These are phyloP conservation scores for Apiospora hydei DNA, from an alignment of 2,329 filamentous ascomycete species.

Conservation along the genomic window DNA sequence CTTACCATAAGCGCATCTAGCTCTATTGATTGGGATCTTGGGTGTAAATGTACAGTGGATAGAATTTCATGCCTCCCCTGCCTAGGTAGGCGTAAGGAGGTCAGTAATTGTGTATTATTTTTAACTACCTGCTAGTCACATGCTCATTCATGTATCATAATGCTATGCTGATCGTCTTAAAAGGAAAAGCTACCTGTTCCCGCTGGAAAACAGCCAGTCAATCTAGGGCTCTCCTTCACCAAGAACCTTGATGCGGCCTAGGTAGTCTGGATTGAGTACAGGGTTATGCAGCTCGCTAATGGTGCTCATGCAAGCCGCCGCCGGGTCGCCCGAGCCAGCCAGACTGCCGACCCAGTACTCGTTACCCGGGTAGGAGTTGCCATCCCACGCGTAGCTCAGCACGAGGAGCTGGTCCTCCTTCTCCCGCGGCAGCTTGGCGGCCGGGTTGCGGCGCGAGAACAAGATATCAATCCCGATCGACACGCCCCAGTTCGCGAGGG, in stretches of 20 bases:
- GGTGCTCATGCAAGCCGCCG: constrained; percentile 44
- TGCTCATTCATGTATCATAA: not conserved
- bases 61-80: not conserved
- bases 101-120: not conserved
- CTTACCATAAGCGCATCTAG: not conserved
- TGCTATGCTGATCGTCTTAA: not conserved
- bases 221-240: not conserved
- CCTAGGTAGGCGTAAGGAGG: not conserved
- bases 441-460: constrained; percentile 38
- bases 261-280: constrained; percentile 38
- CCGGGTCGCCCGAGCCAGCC: constrained; percentile 40
- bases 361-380: constrained; percentile 43
- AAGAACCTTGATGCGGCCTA: constrained; percentile 36
- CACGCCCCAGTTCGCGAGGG: constrained; percentile 1
- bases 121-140: not conserved
- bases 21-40: not conserved
- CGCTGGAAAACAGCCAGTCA: too few relatives aligned
- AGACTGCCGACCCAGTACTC: constrained; percentile 41
- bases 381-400: constrained; percentile 44
- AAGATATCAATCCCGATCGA: constrained; percentile 31
- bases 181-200: not conserved
- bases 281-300: constrained; percentile 45
- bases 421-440: constrained; percentile 32
- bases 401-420: constrained; percentile 38
- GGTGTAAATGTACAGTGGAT: not conserved